phyloP scores from a whole-genome alignment of 768 basidiomycete genomes.

The Mycena alexandri region DNA sequence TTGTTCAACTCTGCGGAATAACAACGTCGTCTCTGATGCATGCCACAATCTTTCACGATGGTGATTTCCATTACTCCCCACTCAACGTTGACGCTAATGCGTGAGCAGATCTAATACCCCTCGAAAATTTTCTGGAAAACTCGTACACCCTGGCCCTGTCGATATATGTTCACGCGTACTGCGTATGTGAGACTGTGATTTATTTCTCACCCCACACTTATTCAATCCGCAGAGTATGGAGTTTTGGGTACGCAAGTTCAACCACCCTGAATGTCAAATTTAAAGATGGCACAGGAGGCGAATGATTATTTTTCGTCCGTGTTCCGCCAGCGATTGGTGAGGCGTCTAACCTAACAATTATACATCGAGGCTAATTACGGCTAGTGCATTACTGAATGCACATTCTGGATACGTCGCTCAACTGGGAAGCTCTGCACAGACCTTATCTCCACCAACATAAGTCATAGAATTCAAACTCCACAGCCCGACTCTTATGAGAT shows the following conservation, averaged over 20 bases:
- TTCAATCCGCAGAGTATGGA: background rate
- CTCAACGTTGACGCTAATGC: background rate
- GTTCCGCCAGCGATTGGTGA: background rate
- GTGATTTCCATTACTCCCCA: background rate
- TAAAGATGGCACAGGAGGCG: background rate
- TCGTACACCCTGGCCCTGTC: background rate
- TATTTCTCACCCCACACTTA: background rate
- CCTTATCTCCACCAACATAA: background rate
- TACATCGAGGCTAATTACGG: background rate
- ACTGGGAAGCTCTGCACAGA: slow-evolving; percentile 2
- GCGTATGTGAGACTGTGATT: background rate
- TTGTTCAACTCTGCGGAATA: background rate
- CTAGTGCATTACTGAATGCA: background rate
- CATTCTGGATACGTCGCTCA: slow-evolving; percentile 13
- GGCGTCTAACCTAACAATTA: background rate
- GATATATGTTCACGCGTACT: background rate
- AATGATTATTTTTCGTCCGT: background rate
- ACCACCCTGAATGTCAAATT: background rate
- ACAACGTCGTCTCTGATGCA: background rate
- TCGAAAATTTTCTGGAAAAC: background rate
- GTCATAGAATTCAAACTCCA: background rate
- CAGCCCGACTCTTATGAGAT: background rate
- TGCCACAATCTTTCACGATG: background rate
- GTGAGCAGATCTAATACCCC: background rate
- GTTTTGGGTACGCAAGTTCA: background rate